A percentile compares a stretch with the other conserved stretches of the same genome.
phyloP scores from a whole-genome alignment of 2,329 filamentous ascomycete genomes.

The Graphilbum fragrans region DNA sequence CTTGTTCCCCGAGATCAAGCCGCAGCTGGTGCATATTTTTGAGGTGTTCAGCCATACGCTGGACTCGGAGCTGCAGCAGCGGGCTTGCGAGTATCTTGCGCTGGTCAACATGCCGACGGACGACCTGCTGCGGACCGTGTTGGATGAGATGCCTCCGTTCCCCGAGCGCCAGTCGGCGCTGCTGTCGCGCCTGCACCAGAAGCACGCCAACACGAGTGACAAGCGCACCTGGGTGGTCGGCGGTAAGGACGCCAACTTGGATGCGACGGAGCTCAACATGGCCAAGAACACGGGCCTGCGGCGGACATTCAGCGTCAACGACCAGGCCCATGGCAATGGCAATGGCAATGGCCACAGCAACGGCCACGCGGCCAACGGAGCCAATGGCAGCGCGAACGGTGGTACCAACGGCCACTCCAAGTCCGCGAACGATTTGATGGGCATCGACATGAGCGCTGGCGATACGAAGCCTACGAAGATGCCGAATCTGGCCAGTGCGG shows the following conservation, averaged over 20 bases:
- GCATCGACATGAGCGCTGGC: slow-evolving; percentile 62
- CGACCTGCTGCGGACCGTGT: slow-evolving; percentile 82
- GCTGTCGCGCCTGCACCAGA: slow-evolving; percentile 85
- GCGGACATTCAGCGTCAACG: slow-evolving; percentile 59
- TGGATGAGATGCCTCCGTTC: slow-evolving; percentile 98
- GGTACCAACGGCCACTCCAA: slow-evolving; percentile 18
- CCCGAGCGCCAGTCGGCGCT: slow-evolving; percentile 88
- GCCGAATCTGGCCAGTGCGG: slow-evolving; percentile 82
- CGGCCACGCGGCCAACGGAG: neutral
- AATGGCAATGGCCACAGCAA: neutral
- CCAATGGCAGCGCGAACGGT: neutral
- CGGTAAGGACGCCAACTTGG: slow-evolving; percentile 83
- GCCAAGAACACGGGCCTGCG: slow-evolving; percentile 73
- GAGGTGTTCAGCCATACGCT: slow-evolving; percentile 85
- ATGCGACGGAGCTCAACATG: slow-evolving; percentile 67
- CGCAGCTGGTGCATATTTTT: slow-evolving; percentile 84
- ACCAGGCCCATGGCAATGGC: slow-evolving; percentile 35
- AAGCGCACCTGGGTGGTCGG: slow-evolving; percentile 97
- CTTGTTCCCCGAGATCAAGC: slow-evolving; percentile 95
- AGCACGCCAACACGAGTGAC: slow-evolving; percentile 84
- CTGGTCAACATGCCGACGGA: slow-evolving; percentile 79
- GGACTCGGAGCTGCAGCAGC: slow-evolving; percentile 89
- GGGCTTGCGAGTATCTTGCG: slow-evolving; percentile 88
- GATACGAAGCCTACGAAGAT: slow-evolving; percentile 39
- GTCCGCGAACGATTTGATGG: slow-evolving; percentile 56